Conservation (phyloP, 805 yeast species). For the Lachancea fermentati region DNA sequence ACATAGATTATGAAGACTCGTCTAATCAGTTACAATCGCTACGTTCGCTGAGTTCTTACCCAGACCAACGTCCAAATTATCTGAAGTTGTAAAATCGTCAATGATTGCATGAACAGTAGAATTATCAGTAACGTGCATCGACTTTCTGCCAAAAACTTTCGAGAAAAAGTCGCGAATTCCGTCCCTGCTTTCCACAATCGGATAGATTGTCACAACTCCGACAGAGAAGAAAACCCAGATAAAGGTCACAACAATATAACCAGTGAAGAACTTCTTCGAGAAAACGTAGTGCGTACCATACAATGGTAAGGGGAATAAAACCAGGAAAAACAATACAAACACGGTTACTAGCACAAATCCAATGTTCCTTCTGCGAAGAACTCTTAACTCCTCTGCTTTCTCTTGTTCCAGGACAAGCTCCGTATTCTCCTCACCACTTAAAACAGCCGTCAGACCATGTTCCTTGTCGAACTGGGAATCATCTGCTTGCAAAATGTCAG, state of each 20-base stretch:
- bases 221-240: neutral
- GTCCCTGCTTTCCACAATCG: neutral
- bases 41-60: too few species aligned
- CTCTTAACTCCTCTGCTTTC: neutral
- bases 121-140: neutral
- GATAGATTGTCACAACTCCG: neutral
- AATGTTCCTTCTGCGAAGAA: neutral
- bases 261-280: neutral
- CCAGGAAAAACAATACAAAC: neutral
- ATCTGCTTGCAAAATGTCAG: neutral
- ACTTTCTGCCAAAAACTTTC: neutral
- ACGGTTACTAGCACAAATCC: neutral
- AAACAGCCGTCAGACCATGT: slow-evolving; percentile 1
- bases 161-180: neutral
- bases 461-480: slow-evolving; percentile 1
- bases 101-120: neutral
- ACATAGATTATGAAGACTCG: too few species aligned
- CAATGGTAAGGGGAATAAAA: neutral
- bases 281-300: neutral
- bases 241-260: neutral
- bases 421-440: slow-evolving; percentile 1
- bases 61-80: too few species aligned
- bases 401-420: neutral
- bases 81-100: too few species aligned
- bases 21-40: too few species aligned